A percentile compares a stretch with the other conserved stretches of the same genome.
phyloP scores from a whole-genome alignment of 2,329 filamentous ascomycete species.

The Arthrobotrys megalospora region DNA sequence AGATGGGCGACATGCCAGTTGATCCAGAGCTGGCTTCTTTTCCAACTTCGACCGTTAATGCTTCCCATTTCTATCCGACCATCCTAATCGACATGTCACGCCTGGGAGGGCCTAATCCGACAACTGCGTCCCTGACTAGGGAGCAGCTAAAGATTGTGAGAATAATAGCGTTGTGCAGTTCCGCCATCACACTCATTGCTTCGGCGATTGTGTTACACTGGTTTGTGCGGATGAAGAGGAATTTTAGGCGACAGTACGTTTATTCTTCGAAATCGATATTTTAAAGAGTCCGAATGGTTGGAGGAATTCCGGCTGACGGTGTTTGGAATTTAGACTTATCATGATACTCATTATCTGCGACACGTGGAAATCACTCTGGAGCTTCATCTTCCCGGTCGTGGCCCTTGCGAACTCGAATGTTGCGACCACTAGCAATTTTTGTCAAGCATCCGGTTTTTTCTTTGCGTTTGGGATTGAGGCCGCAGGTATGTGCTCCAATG shows the following conservation, averaged over 20 bases:
- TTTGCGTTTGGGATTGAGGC: constrained; percentile 78
- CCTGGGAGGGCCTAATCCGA: constrained; percentile 53
- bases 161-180: constrained; percentile 55
- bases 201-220: constrained; percentile 71
- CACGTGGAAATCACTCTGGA: constrained; percentile 79
- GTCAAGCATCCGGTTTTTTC: constrained; percentile 79
- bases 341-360: constrained; percentile 81
- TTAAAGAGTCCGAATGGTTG: background rate
- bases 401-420: constrained; percentile 73
- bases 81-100: constrained; percentile 50
- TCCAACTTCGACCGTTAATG: constrained; percentile 37
- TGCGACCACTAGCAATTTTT: constrained; percentile 72
- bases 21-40: constrained; percentile 55
- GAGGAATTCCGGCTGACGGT: constrained; percentile 30
- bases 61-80: constrained; percentile 34
- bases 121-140: constrained; percentile 29
- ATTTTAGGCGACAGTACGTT: constrained; percentile 80
- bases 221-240: constrained; percentile 81
- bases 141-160: constrained; percentile 52
- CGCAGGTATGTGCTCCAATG: constrained; percentile 69
- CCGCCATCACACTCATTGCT: constrained; percentile 46
- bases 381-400: constrained; percentile 76
- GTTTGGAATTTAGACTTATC: constrained; percentile 74
- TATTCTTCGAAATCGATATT: constrained; percentile 6
- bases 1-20: constrained; percentile 60